Evolutionary conservation across 2,329 filamentous ascomycete genomes (phyloP).

Genomic region (Alternaria brassicicola): DNA sequence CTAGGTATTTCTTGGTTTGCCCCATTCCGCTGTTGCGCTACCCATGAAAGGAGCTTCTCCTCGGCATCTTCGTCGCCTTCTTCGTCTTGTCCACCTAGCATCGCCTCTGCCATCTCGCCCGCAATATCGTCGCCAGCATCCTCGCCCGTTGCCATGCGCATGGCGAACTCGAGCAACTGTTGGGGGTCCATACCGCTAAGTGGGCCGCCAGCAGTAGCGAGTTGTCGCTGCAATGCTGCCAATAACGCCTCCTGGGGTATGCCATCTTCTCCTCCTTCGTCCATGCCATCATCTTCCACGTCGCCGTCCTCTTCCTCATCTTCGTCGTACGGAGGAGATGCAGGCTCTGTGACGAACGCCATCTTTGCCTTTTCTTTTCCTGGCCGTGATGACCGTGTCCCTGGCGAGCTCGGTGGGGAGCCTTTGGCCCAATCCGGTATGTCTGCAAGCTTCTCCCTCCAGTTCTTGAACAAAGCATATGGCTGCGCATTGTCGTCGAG

Average conservation of each 20-base stretch:
- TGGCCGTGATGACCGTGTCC: slow-evolving; percentile 10
- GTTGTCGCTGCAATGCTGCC: slow-evolving; percentile 42
- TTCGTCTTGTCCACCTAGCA: slow-evolving; percentile 48
- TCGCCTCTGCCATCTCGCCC: slow-evolving; percentile 51
- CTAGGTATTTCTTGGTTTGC: not conserved
- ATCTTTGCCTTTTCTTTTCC: slow-evolving; percentile 18
- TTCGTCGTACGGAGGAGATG: slow-evolving; percentile 22
- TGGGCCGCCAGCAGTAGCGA: slow-evolving; percentile 43
- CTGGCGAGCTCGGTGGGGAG: slow-evolving; percentile 24
- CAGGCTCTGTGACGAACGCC: slow-evolving; percentile 14
- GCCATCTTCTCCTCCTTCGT: slow-evolving; percentile 18
- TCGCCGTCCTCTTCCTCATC: slow-evolving; percentile 23
- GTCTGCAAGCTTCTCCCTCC: slow-evolving; percentile 49
- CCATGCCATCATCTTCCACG: slow-evolving; percentile 23
- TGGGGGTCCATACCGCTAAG: slow-evolving; percentile 51
- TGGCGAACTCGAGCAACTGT: slow-evolving; percentile 51
- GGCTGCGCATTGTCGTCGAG: slow-evolving; percentile 38
- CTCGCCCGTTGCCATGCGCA: slow-evolving; percentile 54
- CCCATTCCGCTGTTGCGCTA: slow-evolving; percentile 37
- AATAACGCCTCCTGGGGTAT: slow-evolving; percentile 51
- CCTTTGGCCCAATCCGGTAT: slow-evolving; percentile 34
- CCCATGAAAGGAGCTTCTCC: slow-evolving; percentile 42
- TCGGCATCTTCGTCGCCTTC: slow-evolving; percentile 35
- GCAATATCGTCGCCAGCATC: slow-evolving; percentile 51
- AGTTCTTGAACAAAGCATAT: slow-evolving; percentile 54